These are phyloP conservation scores for Dysphania ambrosioides DNA, from an alignment of 148 eudicot genomes.

Conservation along the genomic window DNA sequence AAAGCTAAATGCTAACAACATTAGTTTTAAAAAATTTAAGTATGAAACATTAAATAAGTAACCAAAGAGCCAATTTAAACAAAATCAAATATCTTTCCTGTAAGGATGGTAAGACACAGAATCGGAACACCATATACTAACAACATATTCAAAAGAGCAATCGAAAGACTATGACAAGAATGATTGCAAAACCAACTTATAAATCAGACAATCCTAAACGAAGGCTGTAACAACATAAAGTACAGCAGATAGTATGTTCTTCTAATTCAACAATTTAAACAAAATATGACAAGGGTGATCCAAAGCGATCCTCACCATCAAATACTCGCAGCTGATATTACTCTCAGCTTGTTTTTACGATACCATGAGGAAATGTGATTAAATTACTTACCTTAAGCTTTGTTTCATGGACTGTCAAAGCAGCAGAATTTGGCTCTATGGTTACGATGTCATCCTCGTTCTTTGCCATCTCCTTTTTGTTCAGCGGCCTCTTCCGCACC, in stretches of 20 bases:
- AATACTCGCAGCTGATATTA: background rate
- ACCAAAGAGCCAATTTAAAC: background rate
- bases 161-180: no score
- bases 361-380: background rate
- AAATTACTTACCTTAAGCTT: constrained; percentile 65
- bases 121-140: background rate
- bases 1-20: background rate
- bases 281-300: background rate
- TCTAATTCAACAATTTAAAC: background rate
- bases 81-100: background rate
- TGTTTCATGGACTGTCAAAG: constrained; percentile 75
- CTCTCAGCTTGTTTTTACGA: background rate
- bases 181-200: background rate
- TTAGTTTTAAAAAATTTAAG: background rate
- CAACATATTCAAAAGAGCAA: no score
- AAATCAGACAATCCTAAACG: background rate
- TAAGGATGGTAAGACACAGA: background rate
- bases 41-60: background rate
- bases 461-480: constrained; percentile 65
- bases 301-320: background rate
- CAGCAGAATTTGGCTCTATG: constrained; percentile 45
- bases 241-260: no score
- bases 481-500: constrained; percentile 87
- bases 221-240: no score
- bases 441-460: constrained; percentile 71